A percentile compares a stretch with the other conserved stretches of the same genome.
phyloP scores from a whole-genome alignment of 805 yeast genomes.

The Sugiyamaella qingdaonensis region DNA sequence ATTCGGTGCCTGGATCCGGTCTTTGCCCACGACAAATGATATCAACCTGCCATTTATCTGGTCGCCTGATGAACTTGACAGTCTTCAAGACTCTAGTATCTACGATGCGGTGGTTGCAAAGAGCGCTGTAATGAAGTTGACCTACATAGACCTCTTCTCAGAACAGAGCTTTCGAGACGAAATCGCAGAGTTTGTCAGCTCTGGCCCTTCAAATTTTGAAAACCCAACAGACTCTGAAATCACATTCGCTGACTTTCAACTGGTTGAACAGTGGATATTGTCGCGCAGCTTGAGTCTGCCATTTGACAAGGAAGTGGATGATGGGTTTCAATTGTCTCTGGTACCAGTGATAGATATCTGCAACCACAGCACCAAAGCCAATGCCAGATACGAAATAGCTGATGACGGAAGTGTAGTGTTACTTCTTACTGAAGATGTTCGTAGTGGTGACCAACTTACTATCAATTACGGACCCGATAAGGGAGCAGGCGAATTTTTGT shows the following conservation, averaged over 20 bases:
- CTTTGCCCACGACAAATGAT: constrained; percentile 27
- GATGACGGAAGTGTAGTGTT: constrained; percentile 16
- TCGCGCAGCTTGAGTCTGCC: constrained; percentile 34
- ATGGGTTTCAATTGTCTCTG: constrained; percentile 36
- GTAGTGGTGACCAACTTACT: constrained; percentile 27
- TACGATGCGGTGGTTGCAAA: constrained; percentile 27
- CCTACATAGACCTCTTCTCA: constrained; percentile 21
- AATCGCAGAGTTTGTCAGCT: constrained; percentile 10
- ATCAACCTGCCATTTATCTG: constrained; percentile 31
- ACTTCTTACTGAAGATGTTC: constrained; percentile 8
- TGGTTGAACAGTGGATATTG: constrained; percentile 35
- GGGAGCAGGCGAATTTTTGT: constrained; percentile 35
- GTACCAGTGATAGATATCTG: constrained; percentile 55
- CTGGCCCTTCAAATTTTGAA: constrained; percentile 5
- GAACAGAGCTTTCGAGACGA: constrained; percentile 9
- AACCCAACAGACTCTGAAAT: constrained; percentile 9
- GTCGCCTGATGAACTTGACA: constrained; percentile 25
- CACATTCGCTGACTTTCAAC: constrained; percentile 26
- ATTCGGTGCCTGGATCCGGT: constrained; percentile 22
- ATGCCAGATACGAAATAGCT: constrained; percentile 36
- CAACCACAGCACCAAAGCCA: constrained; percentile 39
- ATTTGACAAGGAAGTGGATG: constrained; percentile 4
- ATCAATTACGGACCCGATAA: constrained; percentile 36
- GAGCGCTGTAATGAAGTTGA: constrained; percentile 19
- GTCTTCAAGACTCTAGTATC: constrained; percentile 24